phyloP scores from a whole-genome alignment of 176 grass and related monocot genomes.

The Eragrostis nindensis region DNA sequence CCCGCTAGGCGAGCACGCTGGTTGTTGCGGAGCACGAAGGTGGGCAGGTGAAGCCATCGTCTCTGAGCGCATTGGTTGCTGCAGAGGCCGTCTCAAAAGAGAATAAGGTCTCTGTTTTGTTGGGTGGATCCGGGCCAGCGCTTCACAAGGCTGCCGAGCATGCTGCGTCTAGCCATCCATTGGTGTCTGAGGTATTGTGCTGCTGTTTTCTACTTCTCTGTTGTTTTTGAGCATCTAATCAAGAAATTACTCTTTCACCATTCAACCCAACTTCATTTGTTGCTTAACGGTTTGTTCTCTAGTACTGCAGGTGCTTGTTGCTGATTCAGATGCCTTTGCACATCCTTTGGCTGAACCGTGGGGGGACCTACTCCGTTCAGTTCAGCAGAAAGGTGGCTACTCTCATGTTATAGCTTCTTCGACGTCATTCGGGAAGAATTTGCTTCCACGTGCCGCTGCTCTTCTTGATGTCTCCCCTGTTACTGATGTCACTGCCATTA shows the following conservation, averaged over 20 bases:
- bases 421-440: slow-evolving; percentile 93
- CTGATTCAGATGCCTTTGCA: slow-evolving; percentile 60
- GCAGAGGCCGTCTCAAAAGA: slow-evolving; percentile 62
- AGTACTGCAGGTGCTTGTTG: slow-evolving; percentile 72
- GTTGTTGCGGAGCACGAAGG: slow-evolving; percentile 84
- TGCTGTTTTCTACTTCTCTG: not conserved
- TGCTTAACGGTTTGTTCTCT: slow-evolving; percentile 31
- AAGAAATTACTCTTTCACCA: not conserved
- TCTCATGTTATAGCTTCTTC: slow-evolving; percentile 86
- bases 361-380: slow-evolving; percentile 64
- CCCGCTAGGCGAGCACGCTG: slow-evolving; percentile 72
- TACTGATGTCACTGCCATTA: slow-evolving; percentile 80
- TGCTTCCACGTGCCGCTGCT: slow-evolving; percentile 82
- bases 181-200: slow-evolving; percentile 69
- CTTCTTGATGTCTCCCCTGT: slow-evolving; percentile 92
- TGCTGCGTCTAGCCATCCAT: slow-evolving; percentile 79
- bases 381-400: slow-evolving; percentile 74
- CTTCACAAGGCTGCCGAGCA: slow-evolving; percentile 77
- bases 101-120: slow-evolving; percentile 69
- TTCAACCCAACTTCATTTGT: not conserved
- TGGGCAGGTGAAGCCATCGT: slow-evolving; percentile 80
- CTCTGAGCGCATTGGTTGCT: slow-evolving; percentile 73
- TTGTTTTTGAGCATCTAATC: not conserved
- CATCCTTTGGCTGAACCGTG: slow-evolving; percentile 87
- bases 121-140: slow-evolving; percentile 66